Evolutionary conservation across 805 yeast genomes (phyloP).

Genomic region (Suhomyces tanzawaensis): DNA sequence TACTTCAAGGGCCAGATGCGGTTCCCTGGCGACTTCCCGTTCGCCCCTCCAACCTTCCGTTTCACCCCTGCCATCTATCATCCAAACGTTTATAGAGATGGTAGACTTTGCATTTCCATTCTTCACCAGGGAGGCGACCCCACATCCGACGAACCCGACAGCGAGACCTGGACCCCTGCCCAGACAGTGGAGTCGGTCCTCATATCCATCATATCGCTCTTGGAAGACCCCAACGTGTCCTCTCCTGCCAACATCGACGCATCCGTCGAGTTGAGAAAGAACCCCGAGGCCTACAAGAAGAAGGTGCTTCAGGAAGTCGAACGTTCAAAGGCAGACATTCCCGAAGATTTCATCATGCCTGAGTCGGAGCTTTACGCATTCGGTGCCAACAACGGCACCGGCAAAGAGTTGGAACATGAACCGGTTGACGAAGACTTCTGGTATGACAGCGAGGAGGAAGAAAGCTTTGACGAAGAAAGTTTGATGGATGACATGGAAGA

Average conservation of each 20-base stretch:
- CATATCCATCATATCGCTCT: slow-evolving; percentile 82
- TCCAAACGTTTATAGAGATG: slow-evolving; percentile 93
- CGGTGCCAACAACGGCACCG: slow-evolving; percentile 29
- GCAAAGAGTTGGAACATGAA: slow-evolving; percentile 46
- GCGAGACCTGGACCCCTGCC: slow-evolving; percentile 92
- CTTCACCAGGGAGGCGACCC: slow-evolving; percentile 90
- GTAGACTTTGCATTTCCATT: slow-evolving; percentile 88
- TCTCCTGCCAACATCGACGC: slow-evolving; percentile 98
- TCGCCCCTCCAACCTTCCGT: slow-evolving; percentile 86
- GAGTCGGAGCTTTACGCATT: slow-evolving; percentile 51
- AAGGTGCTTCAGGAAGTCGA: slow-evolving; percentile 80
- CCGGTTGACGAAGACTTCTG: slow-evolving; percentile 79
- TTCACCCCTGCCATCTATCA: slow-evolving; percentile 93
- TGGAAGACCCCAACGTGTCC: slow-evolving; percentile 89
- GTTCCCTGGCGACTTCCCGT: slow-evolving; percentile 90
- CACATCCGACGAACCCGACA: slow-evolving; percentile 85
- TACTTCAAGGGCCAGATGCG: slow-evolving; percentile 92
- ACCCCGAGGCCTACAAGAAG: slow-evolving; percentile 70
- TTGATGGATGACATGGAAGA: slow-evolving; percentile 47
- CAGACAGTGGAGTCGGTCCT: slow-evolving; percentile 91
- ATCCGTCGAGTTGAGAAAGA: slow-evolving; percentile 82
- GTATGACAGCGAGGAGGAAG: slow-evolving; percentile 60
- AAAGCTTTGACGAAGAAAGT: slow-evolving; percentile 47
- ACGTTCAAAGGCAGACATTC: slow-evolving; percentile 80
- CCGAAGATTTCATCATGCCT: slow-evolving; percentile 83